These are phyloP conservation scores for Peziza echinospora DNA, from an alignment of 495 filamentous ascomycete genomes.

Conservation along the genomic window DNA sequence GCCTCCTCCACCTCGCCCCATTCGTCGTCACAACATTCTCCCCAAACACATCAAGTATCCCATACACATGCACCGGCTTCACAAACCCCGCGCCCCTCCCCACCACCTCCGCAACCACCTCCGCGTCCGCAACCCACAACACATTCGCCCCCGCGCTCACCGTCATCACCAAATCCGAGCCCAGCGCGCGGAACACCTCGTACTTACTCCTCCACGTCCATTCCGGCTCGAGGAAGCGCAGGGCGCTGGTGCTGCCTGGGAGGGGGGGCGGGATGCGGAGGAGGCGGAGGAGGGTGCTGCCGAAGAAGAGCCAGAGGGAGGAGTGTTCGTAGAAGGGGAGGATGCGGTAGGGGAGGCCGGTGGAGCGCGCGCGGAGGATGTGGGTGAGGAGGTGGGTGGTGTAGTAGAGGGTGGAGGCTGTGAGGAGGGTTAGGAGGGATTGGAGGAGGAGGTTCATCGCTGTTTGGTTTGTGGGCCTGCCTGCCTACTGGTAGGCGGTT, in stretches of 20 bases:
- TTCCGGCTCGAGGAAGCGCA: constrained; percentile 18
- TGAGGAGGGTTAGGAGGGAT: neutral
- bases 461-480: neutral
- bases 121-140: constrained; percentile 33
- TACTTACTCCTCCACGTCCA: constrained; percentile 24
- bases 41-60: constrained; percentile 38
- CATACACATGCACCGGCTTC: constrained; percentile 38
- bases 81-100: constrained; percentile 41
- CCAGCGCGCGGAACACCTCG: constrained; percentile 22
- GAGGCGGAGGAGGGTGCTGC: neutral
- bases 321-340: neutral
- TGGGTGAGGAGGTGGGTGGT: constrained; percentile 50
- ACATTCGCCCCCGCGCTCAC: constrained; percentile 28
- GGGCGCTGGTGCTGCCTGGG: neutral
- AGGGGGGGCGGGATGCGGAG: neutral
- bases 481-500: neutral
- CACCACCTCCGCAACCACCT: constrained; percentile 37
- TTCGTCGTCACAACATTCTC: constrained; percentile 43
- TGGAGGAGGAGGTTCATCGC: constrained; percentile 1
- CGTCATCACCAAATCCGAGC: constrained; percentile 31
- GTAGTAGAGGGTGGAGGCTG: constrained; percentile 33
- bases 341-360: neutral
- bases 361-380: constrained; percentile 73
- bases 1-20: constrained; percentile 39
- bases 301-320: neutral